Conservation (phyloP, 768 basidiomycete genomes). For the Mycena floridula region DNA sequence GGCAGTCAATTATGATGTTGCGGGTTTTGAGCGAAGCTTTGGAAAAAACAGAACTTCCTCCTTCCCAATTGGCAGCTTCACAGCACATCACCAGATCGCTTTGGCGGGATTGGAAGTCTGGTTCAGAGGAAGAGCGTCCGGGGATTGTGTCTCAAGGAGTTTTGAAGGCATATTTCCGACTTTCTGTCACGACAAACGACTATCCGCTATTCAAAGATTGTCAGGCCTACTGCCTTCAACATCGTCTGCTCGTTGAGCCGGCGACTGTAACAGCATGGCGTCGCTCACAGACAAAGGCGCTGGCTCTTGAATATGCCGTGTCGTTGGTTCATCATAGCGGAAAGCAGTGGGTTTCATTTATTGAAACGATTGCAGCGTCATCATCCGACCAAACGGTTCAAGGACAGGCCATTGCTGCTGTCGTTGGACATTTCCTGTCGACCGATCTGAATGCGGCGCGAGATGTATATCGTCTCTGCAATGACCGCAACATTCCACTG, state of each 20-base stretch:
- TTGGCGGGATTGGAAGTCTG: slow-evolving; percentile 35
- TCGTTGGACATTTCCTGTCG: slow-evolving; percentile 16
- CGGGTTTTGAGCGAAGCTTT: too few species aligned
- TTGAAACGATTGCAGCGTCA: slow-evolving; percentile 13
- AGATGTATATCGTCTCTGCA: slow-evolving; percentile 26
- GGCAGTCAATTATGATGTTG: slow-evolving; percentile 38
- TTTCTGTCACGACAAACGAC: slow-evolving; percentile 35
- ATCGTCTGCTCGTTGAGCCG: slow-evolving; percentile 19
- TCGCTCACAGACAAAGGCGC: slow-evolving; percentile 21
- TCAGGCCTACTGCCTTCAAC: slow-evolving; percentile 21
- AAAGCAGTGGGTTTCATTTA: slow-evolving; percentile 16
- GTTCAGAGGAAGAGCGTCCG: slow-evolving; percentile 7
- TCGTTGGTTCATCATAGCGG: slow-evolving; percentile 23
- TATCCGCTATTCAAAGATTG: slow-evolving; percentile 29
- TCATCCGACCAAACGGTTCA: slow-evolving; percentile 13
- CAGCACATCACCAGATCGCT: slow-evolving; percentile 25
- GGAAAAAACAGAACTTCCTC: too few species aligned
- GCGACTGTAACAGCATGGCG: slow-evolving; percentile 10
- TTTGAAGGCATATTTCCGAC: slow-evolving; percentile 36
- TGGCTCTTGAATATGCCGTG: slow-evolving; percentile 28
- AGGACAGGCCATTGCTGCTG: slow-evolving; percentile 19
- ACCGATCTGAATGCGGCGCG: slow-evolving; percentile 25
- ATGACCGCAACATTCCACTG: slow-evolving; percentile 14
- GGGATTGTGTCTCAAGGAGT: slow-evolving; percentile 29
- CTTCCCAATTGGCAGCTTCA: slow-evolving; percentile 8